Percentiles rank a stretch among this genome's conserved stretches.
These are phyloP conservation scores for Tetrapisispora arboricola DNA, from an alignment of 805 yeast species.

Conservation along the genomic window DNA sequence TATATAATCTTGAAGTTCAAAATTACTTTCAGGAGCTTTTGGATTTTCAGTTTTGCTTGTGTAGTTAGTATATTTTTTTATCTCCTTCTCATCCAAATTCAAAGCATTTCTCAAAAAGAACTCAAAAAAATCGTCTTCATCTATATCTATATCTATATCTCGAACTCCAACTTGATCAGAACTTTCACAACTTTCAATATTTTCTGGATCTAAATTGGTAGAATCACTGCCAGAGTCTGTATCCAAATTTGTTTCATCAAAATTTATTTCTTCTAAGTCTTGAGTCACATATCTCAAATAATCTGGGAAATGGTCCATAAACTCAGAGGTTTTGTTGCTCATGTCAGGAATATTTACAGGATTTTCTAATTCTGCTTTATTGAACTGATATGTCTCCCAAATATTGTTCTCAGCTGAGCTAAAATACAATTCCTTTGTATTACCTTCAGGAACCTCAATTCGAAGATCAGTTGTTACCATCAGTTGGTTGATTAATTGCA, in stretches of 20 bases:
- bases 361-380: background rate
- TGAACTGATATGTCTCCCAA: too few relatives aligned
- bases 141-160: constrained; percentile 36
- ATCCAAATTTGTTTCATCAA: constrained; percentile 49
- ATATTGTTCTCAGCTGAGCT: too few relatives aligned
- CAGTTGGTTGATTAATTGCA: background rate
- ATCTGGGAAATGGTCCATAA: constrained; percentile 5
- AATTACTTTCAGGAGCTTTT: background rate
- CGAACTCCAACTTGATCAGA: constrained; percentile 7
- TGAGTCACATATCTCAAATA: background rate
- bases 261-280: constrained; percentile 7
- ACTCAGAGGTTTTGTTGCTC: constrained; percentile 4
- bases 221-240: constrained; percentile 44
- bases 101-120: constrained; percentile 48
- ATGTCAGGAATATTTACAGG: background rate
- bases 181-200: background rate
- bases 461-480: background rate
- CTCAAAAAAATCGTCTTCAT: constrained; percentile 64
- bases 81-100: constrained; percentile 36
- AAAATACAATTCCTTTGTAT: background rate
- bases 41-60: constrained; percentile 1
- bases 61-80: constrained; percentile 29
- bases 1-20: constrained; percentile 1
- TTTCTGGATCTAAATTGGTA: background rate
- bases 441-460: background rate